Base-by-base conservation (phyloP, 1,139 yeast genomes). In the Candida dubliniensis region DNA sequence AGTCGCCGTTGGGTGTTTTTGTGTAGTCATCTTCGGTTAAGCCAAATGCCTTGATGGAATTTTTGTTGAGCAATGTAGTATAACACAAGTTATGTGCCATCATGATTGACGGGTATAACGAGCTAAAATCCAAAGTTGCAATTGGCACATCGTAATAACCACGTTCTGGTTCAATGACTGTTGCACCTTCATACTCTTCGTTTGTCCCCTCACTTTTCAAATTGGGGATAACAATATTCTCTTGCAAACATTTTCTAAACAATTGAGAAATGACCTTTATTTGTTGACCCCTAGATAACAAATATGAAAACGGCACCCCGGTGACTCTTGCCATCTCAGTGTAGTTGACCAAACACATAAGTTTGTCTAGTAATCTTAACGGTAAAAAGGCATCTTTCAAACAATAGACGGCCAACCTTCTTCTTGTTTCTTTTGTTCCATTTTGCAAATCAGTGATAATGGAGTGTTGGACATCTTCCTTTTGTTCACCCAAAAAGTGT, bases 291-390 rank as follows among this genome's bases (percentile, higher is more conserved):
- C 99, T 78, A 11, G 95, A 66, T 40, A 95, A 68, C 44, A 95
- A 74, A 59, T 85, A 93, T 0, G 96, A 87, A 58, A 95, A 90
- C 0, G 99, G 99, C 4, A 95, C 98, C 50, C 99, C 99, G 0
- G 99, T 93, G 33, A 95, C 99, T 71, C 99, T 86, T 0, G 99
- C 97, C 99, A 95, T 95, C 68, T 95, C 99, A 0, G 98, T 91
- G 64, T 95, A 93, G 57, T 95, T 95, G 48, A 95, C 96, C 50
- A 95, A 73, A 57, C 97, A 91, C 99, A 95, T 95, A 42, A 95
- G 75, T 57, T 91, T 95, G 54, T 91, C 97, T 59, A 93, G 67
- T 34, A 95, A 72, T 52, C 99, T 71, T 58, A 93, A 62, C 0
- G 99, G 99, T 39, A 95, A 71, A 59, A 86, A 91, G 0, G 99